Evolutionary conservation across 306 rosid genomes (phyloP).

Genomic region (Datisca glomerata): DNA sequence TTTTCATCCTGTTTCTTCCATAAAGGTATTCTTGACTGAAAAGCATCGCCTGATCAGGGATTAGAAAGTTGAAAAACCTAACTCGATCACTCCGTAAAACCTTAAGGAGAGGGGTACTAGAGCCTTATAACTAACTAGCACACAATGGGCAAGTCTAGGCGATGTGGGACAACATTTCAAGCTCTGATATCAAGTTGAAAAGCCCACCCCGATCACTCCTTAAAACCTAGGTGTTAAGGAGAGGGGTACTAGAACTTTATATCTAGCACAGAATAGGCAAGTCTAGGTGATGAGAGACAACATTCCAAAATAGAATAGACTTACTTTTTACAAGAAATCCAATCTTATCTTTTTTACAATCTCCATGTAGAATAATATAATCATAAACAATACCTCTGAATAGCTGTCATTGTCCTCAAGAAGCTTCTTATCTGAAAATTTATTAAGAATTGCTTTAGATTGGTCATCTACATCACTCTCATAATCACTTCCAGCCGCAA

Average conservation of each 20-base stretch:
- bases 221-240: too few species aligned
- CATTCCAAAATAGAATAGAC: too few species aligned
- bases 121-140: too few species aligned
- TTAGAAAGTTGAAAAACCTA: conserved; percentile 6
- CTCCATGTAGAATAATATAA: conserved; percentile 17
- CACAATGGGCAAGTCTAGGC: too few species aligned
- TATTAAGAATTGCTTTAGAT: conserved; percentile 22
- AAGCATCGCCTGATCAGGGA: conserved; percentile 22
- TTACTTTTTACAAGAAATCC: too few species aligned
- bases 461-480: conserved; percentile 25
- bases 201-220: too few species aligned
- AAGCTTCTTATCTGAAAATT: conserved; percentile 23
- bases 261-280: too few species aligned
- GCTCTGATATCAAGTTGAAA: too few species aligned
- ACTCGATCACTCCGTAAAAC: neutral
- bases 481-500: conserved; percentile 40
- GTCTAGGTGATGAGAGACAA: too few species aligned
- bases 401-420: conserved; percentile 14
- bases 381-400: conserved; percentile 30
- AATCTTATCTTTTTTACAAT: conserved; percentile 5
- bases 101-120: too few species aligned
- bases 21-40: conserved; percentile 16
- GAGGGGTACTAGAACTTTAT: too few species aligned
- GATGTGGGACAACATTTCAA: too few species aligned
- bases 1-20: conserved; percentile 17